These are phyloP conservation scores for Massariosphaeria phaeospora DNA, from an alignment of 495 filamentous ascomycete genomes.

Conservation along the genomic window DNA sequence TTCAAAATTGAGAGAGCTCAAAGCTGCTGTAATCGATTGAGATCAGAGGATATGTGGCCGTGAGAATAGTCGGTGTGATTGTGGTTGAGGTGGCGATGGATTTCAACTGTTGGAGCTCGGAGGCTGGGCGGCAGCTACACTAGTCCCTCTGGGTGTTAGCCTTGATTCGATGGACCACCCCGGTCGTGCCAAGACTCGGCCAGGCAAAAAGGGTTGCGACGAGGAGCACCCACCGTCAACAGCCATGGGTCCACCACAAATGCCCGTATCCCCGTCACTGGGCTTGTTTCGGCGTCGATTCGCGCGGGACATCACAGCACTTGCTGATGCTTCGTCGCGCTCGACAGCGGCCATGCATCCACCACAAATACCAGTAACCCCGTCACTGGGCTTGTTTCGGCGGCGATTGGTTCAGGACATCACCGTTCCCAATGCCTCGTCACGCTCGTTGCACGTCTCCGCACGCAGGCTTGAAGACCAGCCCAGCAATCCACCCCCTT, in stretches of 20 bases:
- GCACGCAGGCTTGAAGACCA: slow-evolving; percentile 4
- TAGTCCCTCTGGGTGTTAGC: too few species aligned
- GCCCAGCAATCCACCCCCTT: neutral
- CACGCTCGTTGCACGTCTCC: slow-evolving; percentile 10
- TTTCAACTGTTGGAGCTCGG: too few species aligned
- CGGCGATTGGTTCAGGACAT: slow-evolving; percentile 1
- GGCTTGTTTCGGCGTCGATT: slow-evolving; percentile 15
- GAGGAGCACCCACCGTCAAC: neutral
- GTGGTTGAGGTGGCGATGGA: too few species aligned
- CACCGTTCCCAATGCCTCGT: neutral
- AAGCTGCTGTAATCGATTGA: too few species aligned
- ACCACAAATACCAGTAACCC: slow-evolving; percentile 12
- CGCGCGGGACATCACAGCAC: neutral
- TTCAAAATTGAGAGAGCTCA: too few species aligned
- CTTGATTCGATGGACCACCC: neutral
- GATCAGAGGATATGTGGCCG: too few species aligned
- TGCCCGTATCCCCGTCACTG: slow-evolving; percentile 23
- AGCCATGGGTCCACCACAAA: neutral
- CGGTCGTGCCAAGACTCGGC: slow-evolving; percentile 6
- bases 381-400: slow-evolving; percentile 24
- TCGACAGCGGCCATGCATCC: neutral
- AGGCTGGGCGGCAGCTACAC: too few species aligned
- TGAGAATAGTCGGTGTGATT: too few species aligned
- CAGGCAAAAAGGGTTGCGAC: neutral
- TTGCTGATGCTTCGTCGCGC: neutral